These are phyloP conservation scores for Metarhizium brunneum DNA, from an alignment of 2,329 filamentous ascomycete species.

Conservation along the genomic window DNA sequence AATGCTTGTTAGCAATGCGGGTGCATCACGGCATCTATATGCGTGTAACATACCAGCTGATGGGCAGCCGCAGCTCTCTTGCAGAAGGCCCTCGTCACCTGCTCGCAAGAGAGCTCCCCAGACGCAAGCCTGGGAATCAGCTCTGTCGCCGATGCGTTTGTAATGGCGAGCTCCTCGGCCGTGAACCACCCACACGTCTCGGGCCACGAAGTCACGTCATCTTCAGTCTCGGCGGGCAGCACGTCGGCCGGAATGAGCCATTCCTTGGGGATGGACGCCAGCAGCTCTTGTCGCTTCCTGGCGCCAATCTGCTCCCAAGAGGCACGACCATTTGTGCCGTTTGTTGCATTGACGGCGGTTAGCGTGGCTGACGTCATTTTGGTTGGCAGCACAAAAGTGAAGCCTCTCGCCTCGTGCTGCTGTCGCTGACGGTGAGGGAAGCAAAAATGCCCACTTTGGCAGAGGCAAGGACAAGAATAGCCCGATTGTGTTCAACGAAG, in stretches of 20 bases:
- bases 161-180: conserved; percentile 35
- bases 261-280: conserved; percentile 43
- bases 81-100: conserved; percentile 41
- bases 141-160: conserved; percentile 30
- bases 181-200: conserved; percentile 50
- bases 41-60: conserved; percentile 34
- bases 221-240: conserved; percentile 42
- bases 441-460: not conserved
- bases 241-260: conserved; percentile 46
- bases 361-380: not conserved
- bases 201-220: conserved; percentile 49
- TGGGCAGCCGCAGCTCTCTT: conserved; percentile 47
- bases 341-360: not conserved
- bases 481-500: too few relatives aligned
- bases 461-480: not conserved
- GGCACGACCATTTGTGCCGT: not conserved
- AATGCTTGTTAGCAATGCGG: not conserved
- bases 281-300: conserved; percentile 33
- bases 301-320: conserved; percentile 32
- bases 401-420: not conserved
- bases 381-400: not conserved
- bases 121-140: conserved; percentile 28
- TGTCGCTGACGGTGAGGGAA: too few relatives aligned
- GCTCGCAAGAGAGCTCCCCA: conserved; percentile 26
- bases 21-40: not conserved